These are phyloP conservation scores for Stephanodiscus minutulus DNA, from an alignment of 108 stramenopile genomes.

Conservation along the genomic window DNA sequence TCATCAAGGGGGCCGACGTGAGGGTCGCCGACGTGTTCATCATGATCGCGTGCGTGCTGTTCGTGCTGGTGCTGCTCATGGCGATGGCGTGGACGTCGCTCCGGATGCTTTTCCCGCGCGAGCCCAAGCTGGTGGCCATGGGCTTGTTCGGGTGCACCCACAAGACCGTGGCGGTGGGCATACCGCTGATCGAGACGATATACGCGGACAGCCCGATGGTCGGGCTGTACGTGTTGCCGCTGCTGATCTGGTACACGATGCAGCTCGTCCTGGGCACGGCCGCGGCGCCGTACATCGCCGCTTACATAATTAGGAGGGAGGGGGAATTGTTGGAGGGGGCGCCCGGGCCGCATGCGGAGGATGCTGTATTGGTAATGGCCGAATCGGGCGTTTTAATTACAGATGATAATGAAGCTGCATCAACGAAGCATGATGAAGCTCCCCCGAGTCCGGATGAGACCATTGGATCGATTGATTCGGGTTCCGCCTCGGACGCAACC, in stretches of 20 bases:
- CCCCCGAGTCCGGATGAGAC: too few species aligned
- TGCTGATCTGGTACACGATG: constrained; percentile 76
- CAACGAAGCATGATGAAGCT: too few species aligned
- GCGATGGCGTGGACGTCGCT: constrained; percentile 54
- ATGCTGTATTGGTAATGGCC: background rate
- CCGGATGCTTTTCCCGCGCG: constrained; percentile 38
- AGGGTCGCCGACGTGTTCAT: constrained; percentile 42
- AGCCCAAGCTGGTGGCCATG: constrained; percentile 61
- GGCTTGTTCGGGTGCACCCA: constrained; percentile 69
- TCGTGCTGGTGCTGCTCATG: constrained; percentile 48
- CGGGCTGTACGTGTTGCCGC: constrained; percentile 67
- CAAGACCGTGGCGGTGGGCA: constrained; percentile 74
- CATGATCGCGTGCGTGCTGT: constrained; percentile 54
- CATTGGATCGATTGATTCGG: background rate
- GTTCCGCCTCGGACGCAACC: background rate
- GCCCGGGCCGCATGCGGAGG: constrained; percentile 4
- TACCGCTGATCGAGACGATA: constrained; percentile 70
- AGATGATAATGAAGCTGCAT: background rate
- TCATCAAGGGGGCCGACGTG: constrained; percentile 37
- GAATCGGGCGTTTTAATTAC: background rate
- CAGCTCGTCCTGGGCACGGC: constrained; percentile 60
- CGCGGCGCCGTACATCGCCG: constrained; percentile 51
- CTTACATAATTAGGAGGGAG: constrained; percentile 52
- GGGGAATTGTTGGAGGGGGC: constrained; percentile 16
- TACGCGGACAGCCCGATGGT: constrained; percentile 56